Evolutionary conservation across 108 stramenopile species (phyloP), one percentile per base, ranked within the genome.

Genomic region (Skeletonema marinoi): DNA sequence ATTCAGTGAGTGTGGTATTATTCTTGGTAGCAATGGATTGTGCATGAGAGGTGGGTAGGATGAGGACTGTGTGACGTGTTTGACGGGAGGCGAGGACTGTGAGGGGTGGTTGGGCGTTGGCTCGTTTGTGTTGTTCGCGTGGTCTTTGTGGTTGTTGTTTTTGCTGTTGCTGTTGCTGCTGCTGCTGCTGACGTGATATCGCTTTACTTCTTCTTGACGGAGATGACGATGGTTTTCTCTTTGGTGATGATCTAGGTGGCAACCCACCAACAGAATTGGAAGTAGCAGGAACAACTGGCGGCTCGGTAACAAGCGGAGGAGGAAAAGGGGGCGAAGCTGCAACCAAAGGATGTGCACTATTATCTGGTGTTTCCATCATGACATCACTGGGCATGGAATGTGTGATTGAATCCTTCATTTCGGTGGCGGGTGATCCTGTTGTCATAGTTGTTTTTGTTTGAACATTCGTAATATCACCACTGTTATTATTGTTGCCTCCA

Each of bases 31-130:
- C 91, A 62, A 95, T 60, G 33, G 67, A 56, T 67, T 91, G 77
- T 5, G 94, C 90, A 6, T 75, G 62, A 70, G 92, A 88, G 13
- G 94, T 93, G 54, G 91, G 84, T 6, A 95, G 41, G n/a, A 95
- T 68, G 13, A 95, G 76, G 32, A 95, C 78, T 3, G 91, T 85
- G 39, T 93, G 69, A 33, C 78, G 88, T 10, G 85, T 79, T 84
- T 95, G 94, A 32, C 90, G 88, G 29, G 74, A 60, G 6, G 94
- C 88, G 30, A 95, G 68, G 19, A 86, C 48, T 33, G 70, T 50
- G n/a, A 68, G 35, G 21, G 63, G 60, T 7, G 70, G 73, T 46
- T 51, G 70, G 51, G 70, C 72, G 33, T 51, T 19, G 44, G 77
- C 62, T 13, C 65, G 77, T 44, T 41, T 38, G 16, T 48, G 39